phyloP scores from a whole-genome alignment of 2,329 filamentous ascomycete species.

The Paraphoma chrysanthemicola region DNA sequence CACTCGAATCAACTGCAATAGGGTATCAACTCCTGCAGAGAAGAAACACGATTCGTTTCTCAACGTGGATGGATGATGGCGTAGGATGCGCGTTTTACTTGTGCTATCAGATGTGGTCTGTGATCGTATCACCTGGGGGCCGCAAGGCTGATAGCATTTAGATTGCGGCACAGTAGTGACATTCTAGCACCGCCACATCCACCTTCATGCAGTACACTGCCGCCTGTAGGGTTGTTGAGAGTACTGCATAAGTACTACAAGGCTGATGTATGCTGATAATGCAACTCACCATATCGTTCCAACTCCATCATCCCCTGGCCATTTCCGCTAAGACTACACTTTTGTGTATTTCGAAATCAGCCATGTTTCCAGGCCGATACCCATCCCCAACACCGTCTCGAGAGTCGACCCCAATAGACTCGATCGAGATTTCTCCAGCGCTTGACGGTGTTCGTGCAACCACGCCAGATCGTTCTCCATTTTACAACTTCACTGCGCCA shows the following conservation, averaged over 20 bases:
- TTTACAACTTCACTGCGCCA: constrained; percentile 1
- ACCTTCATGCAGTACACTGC: constrained; percentile 5
- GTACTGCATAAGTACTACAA: neutral
- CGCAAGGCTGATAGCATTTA: neutral
- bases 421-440: neutral
- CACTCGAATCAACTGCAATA: neutral
- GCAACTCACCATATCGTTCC: neutral
- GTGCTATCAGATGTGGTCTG: neutral
- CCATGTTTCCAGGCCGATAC: constrained; percentile 7
- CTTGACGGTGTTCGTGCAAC: neutral
- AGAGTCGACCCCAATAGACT: neutral
- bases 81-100: neutral
- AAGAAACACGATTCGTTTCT: neutral
- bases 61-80: neutral
- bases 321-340: neutral
- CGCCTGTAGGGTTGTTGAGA: neutral
- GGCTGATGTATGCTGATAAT: neutral
- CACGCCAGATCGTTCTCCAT: neutral
- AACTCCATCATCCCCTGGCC: neutral
- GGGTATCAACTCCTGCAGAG: neutral
- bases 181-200: constrained; percentile 14
- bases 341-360: neutral
- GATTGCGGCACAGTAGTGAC: constrained; percentile 7
- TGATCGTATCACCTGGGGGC: neutral
- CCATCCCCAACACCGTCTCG: constrained; percentile 6